A percentile compares a stretch with the other conserved stretches of the same genome.
These are phyloP conservation scores for Nakaseomyces nivariensis DNA, from an alignment of 1,139 yeast species.

Conservation along the genomic window DNA sequence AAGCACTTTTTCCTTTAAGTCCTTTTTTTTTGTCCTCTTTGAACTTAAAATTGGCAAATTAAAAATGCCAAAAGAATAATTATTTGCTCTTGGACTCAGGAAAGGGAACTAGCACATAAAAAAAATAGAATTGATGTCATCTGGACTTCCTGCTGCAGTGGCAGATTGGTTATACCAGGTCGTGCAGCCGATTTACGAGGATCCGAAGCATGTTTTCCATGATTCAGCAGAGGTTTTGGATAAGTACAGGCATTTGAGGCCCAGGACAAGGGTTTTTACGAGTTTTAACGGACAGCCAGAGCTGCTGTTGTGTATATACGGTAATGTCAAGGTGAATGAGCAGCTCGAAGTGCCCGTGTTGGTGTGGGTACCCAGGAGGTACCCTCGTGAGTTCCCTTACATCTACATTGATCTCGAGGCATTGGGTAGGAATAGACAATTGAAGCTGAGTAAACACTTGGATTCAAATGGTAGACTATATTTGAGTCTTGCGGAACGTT, in stretches of 20 bases:
- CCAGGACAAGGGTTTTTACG: constrained; percentile 65
- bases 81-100: too few relatives aligned
- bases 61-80: too few relatives aligned
- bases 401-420: constrained; percentile 46
- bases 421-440: constrained; percentile 34
- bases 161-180: constrained; percentile 50
- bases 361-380: constrained; percentile 67
- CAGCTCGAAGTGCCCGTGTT: constrained; percentile 48
- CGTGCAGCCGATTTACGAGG: constrained; percentile 43
- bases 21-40: too few relatives aligned
- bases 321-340: constrained; percentile 32
- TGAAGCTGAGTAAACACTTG: constrained; percentile 56
- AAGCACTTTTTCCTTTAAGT: too few relatives aligned
- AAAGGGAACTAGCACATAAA: too few relatives aligned
- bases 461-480: constrained; percentile 69
- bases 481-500: constrained; percentile 28
- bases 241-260: constrained; percentile 42
- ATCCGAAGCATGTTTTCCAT: constrained; percentile 44
- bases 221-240: constrained; percentile 52
- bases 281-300: constrained; percentile 47
- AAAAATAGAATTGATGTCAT: neutral
- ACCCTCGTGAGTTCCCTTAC: constrained; percentile 56
- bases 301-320: constrained; percentile 55
- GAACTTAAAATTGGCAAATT: too few relatives aligned
- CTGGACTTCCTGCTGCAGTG: constrained; percentile 25